Evolutionary conservation across 805 yeast genomes (phyloP), one percentile per base, ranked within the genome.

Genomic region (Ogataea ganodermae): DNA sequence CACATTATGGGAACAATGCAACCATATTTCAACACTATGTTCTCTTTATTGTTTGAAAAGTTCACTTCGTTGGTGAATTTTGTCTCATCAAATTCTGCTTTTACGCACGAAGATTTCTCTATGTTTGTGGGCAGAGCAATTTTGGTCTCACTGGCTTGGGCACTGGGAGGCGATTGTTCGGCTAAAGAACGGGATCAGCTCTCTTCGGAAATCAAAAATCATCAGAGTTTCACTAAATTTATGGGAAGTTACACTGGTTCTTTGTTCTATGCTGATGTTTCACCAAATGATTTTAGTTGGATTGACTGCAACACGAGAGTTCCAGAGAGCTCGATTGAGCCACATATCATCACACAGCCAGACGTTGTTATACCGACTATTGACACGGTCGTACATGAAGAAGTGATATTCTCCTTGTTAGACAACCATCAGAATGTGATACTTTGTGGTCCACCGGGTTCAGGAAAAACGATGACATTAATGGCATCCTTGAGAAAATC

Each of bases 371-470:
- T 92, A 8, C 87, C 95, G 0, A 92, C 98, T 0, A 59, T 79
- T 1, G 97, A 90, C 54, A 90, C 97, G 0, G 61, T 75, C 1
- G 73, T 82, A 46, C 87, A 87, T 48, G 92, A 88, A 50, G 61
- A 69, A 1, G 58, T 87, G 9, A 72, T 92, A 1, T 76, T 74
- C 45, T 70, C 82, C 0, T 63, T 86, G 2, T 58, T 91, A 30
- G 70, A 72, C 27, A 78, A 79, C 37, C 83, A 78, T 45, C 68
- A 69, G 32, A 80, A 95, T 0, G 62, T 89, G 14, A 71, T 92
- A 22, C 71, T 92, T 18, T 89, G 96, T 66, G 98, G 98, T 2
- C 98, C 98, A 0, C 97, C 98, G 0, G 98, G 98, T 3, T 86
- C 97, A 0, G 98, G 98, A 48, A 92, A 92, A 62, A 91, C 98